Evolutionary conservation across 345 rosid genomes (phyloP).

Genomic region (Pseudoturritis turrita): DNA sequence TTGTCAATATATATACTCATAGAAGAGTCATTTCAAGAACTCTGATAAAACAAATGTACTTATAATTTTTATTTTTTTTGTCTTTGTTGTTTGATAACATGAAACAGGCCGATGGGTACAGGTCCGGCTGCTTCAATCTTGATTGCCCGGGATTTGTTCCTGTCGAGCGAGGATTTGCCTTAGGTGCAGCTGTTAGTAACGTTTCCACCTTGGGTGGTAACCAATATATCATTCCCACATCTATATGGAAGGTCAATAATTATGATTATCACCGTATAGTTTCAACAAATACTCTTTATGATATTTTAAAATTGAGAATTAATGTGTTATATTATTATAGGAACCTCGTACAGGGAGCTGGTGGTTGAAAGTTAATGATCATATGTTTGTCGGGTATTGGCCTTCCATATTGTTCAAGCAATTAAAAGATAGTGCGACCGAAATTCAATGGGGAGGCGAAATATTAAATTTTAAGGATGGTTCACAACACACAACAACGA

Average conservation of each 20-base stretch:
- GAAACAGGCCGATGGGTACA: not conserved
- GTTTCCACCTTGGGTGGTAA: not conserved
- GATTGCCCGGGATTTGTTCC: not conserved
- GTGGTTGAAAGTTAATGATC: constrained; percentile 33
- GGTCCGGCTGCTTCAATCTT: not conserved
- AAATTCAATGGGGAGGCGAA: constrained; percentile 44
- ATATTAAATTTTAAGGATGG: constrained; percentile 5
- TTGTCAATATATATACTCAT: too few species aligned
- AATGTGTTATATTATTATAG: constrained; percentile 1
- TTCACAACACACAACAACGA: constrained; percentile 31
- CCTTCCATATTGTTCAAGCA: constrained; percentile 32
- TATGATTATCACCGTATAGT: not conserved
- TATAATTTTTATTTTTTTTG: too few species aligned
- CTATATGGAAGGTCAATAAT: not conserved
- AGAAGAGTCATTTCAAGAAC: too few species aligned
- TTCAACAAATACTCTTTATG: not conserved
- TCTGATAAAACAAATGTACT: too few species aligned
- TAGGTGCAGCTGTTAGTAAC: not conserved
- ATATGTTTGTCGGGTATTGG: constrained; percentile 37
- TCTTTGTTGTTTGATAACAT: not conserved
- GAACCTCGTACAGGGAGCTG: constrained; percentile 33
- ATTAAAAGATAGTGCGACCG: constrained; percentile 18
- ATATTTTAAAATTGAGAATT: not conserved
- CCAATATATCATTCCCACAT: not conserved
- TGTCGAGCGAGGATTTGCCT: not conserved